Conservation (phyloP, 176 grass and related monocot species). For the Oryza nivara region DNA sequence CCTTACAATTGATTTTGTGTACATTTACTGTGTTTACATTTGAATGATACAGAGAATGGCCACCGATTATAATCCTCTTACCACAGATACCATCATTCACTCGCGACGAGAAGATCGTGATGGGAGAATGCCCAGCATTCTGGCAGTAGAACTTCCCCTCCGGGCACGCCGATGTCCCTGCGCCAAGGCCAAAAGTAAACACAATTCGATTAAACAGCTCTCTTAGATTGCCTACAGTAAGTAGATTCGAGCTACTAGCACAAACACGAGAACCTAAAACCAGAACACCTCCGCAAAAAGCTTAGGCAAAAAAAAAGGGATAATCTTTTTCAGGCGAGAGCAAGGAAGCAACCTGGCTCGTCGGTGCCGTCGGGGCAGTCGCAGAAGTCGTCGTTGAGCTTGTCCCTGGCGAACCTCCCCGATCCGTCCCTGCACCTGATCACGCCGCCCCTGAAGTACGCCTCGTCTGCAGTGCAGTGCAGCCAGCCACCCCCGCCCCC, state of each 20-base stretch:
- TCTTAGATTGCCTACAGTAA: neutral
- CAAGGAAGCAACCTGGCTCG: conserved; percentile 75
- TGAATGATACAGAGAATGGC: neutral
- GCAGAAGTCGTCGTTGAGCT: conserved; percentile 97
- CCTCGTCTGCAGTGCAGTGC: conserved; percentile 77
- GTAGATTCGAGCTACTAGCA: neutral
- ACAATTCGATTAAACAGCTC: conserved; percentile 20
- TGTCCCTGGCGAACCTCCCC: conserved; percentile 71
- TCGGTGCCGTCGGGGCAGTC: conserved; percentile 96
- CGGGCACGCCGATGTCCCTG: conserved; percentile 94
- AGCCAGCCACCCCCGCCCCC: conserved; percentile 5
- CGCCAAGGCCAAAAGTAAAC: neutral
- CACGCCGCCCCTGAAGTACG: conserved; percentile 72
- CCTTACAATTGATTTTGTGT: neutral
- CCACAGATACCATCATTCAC: conserved; percentile 96
- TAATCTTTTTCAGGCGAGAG: neutral
- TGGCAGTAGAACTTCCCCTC: conserved; percentile 96
- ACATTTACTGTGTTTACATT: neutral
- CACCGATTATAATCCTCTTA: conserved; percentile 45
- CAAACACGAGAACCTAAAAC: neutral
- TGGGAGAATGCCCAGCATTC: conserved; percentile 76
- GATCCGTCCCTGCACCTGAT: conserved; percentile 97
- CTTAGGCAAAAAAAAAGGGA: neutral
- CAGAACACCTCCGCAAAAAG: neutral
- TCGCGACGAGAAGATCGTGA: conserved; percentile 78